Evolutionary conservation across 495 filamentous ascomycete species (phyloP), one percentile per base, ranked within the genome.

Genomic region (Aspergillus bridgeri): DNA sequence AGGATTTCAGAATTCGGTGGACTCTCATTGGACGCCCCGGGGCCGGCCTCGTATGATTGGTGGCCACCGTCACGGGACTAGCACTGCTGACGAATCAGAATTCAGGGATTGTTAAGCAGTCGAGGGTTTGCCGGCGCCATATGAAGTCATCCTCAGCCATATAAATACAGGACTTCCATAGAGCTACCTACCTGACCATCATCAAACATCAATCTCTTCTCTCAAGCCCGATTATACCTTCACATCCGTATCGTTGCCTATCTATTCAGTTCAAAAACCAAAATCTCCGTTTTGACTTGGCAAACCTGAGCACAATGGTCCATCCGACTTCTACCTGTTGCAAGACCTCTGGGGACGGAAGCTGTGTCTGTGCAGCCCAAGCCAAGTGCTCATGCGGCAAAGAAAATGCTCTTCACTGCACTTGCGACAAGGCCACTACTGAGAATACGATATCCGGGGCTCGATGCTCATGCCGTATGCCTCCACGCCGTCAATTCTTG

Each of bases 371-470:
- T 59, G 85, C 85, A 21, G 74, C 79, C 21, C 79, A 87, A 64
- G 84, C 84, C 57, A 81, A 72, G 61, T 97, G 92, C 83, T 93
- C 90, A 17, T 98, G 93, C 68, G 93, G 93, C 62, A 82, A 92
- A 76, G 82, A 92, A 65, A 83, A 83, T 7, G 93, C 93, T 45
- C 83, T 96, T 55, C 80, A 90, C 68, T 98, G 93, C 81, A 86
- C 77, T 54, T 98, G 93, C 78, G 86, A 84, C 69, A 91, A 89
- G 69, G 84, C 91, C 7, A 60, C 79, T 3, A 70, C 79, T 4
- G 93, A 98, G 81, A 96, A 96, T 78, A 66, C 69, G 4, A 57
- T 87, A 24, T 70, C 75, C 4, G 90, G 89, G n/a, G 79, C 90
- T 22, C 79, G 90, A 53, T 96, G 92, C 81, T 92, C 89, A 22